Evolutionary conservation across 306 rosid genomes (phyloP).

Genomic region (Trifolium subterraneum): DNA sequence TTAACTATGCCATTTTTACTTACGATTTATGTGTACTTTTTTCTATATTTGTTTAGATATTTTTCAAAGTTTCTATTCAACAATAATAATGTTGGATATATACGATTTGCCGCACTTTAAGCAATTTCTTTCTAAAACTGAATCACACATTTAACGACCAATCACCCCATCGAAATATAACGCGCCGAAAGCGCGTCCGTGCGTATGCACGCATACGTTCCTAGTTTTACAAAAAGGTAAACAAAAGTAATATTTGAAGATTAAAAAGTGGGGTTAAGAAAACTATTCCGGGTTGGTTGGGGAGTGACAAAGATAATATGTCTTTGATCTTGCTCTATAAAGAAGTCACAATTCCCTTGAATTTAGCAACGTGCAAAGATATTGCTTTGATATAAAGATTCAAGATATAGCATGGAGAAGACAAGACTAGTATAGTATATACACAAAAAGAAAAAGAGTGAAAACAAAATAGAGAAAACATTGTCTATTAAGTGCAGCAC

Average conservation of each 20-base stretch:
- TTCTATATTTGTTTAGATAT: no score
- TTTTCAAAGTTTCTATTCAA: no score
- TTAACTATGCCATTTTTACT: no score
- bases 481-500: not conserved
- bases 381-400: not conserved
- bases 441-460: not conserved
- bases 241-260: conserved; percentile 4
- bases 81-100: no score
- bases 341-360: conserved; percentile 25
- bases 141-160: no score
- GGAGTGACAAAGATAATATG: conserved; percentile 58
- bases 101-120: no score
- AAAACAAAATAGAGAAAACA: not conserved
- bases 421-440: not conserved
- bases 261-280: conserved; percentile 51
- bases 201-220: no score
- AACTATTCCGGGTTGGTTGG: conserved; percentile 41
- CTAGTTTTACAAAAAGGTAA: conserved; percentile 23
- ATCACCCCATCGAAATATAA: no score
- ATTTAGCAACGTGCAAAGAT: conserved; percentile 31
- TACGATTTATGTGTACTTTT: no score
- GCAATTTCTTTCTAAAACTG: no score
- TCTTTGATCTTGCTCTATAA: conserved; percentile 39
- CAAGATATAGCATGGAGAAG: not conserved
- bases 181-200: no score